A percentile compares a stretch with the other conserved stretches of the same genome.
Evolutionary conservation across 176 grass and related monocot genomes (phyloP).

Genomic region (Carex pumila): DNA sequence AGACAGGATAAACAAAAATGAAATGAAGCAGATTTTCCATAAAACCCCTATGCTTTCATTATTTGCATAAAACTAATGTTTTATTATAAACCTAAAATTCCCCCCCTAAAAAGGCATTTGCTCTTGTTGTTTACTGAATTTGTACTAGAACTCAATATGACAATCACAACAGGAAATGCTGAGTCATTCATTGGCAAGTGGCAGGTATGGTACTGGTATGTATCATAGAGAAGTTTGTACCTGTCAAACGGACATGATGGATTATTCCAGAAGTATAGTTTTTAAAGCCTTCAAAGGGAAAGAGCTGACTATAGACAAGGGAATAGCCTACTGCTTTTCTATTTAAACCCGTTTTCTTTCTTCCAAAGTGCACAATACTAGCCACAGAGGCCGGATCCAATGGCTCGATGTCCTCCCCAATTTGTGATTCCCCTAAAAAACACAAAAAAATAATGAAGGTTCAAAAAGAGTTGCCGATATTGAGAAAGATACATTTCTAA

Average conservation of each 20-base stretch:
- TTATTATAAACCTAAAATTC: not conserved
- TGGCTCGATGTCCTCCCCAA: conserved; percentile 43
- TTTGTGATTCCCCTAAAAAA: conserved; percentile 52
- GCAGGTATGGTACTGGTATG: not conserved
- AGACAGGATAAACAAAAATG: not conserved
- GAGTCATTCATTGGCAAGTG: not conserved
- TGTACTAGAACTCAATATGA: not conserved
- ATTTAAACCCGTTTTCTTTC: conserved; percentile 29
- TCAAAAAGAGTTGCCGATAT: not conserved
- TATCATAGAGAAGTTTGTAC: conserved; percentile 14
- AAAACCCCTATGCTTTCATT: not conserved
- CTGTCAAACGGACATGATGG: conserved; percentile 70
- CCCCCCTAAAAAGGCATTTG: not conserved
- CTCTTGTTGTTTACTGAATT: not conserved
- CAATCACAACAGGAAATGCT: not conserved
- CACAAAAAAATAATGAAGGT: not conserved
- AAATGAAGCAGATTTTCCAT: not conserved
- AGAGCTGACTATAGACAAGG: conserved; percentile 82
- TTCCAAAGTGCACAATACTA: conserved; percentile 63
- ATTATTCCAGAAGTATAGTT: conserved; percentile 95
- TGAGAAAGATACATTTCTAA: not conserved
- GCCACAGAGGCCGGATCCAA: conserved; percentile 36
- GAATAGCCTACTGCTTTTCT: conserved; percentile 40
- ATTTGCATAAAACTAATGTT: not conserved
- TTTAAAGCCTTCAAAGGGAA: conserved; percentile 65